Evolutionary conservation across 208 protist genomes (phyloP).

Genomic region (Leishmania tropica): DNA sequence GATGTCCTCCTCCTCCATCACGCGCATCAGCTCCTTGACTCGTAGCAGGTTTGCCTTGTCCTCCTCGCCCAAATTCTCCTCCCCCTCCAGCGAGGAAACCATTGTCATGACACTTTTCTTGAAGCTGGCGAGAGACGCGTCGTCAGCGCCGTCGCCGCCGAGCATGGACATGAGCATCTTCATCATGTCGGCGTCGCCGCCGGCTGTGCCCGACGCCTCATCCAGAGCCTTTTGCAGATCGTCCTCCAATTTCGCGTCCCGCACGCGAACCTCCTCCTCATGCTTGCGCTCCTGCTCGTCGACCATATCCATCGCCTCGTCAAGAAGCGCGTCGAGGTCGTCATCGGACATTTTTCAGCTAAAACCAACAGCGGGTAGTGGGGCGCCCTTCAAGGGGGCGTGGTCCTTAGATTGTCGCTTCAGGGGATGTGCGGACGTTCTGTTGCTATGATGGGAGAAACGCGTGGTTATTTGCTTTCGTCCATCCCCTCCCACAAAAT

Average conservation of each 20-base stretch:
- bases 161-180: slow-evolving; percentile 48
- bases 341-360: slow-evolving; percentile 42
- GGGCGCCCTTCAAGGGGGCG: neutral
- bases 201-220: slow-evolving; percentile 18
- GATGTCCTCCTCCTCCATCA: slow-evolving; percentile 55
- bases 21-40: slow-evolving; percentile 49
- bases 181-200: slow-evolving; percentile 35
- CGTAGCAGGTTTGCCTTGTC: slow-evolving; percentile 46
- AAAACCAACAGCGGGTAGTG: neutral
- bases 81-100: slow-evolving; percentile 42
- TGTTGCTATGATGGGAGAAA: neutral
- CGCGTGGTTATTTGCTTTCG: neutral
- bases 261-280: slow-evolving; percentile 54
- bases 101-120: slow-evolving; percentile 53
- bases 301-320: slow-evolving; percentile 82
- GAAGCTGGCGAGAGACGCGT: slow-evolving; percentile 44
- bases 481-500: neutral
- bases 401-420: neutral
- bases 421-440: neutral
- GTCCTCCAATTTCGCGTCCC: slow-evolving; percentile 53
- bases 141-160: slow-evolving; percentile 18
- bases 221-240: slow-evolving; percentile 52
- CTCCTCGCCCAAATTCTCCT: slow-evolving; percentile 37
- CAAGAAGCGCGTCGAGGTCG: slow-evolving; percentile 82
- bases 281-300: slow-evolving; percentile 73